Conservation (phyloP, 495 filamentous ascomycete species). For the Copromyces sp. region DNA sequence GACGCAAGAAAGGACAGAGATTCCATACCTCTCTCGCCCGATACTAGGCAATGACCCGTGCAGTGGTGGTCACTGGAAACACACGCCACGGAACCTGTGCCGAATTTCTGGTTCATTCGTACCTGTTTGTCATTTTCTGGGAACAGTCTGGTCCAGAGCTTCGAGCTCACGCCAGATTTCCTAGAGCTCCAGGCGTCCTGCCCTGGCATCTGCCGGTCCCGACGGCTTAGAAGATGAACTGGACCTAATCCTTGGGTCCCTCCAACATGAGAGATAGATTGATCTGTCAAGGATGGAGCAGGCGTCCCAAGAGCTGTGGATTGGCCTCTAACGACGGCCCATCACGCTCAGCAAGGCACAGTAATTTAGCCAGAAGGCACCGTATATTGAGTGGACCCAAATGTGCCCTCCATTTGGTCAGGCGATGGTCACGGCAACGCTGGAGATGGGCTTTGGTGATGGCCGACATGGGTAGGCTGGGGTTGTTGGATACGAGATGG, state of each 20-base stretch:
- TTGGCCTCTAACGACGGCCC: conserved; percentile 9
- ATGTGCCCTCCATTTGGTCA: not conserved
- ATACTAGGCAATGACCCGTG: not conserved
- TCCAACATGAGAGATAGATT: not conserved
- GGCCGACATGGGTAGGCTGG: not conserved
- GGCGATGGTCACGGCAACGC: not conserved
- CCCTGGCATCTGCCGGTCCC: not conserved
- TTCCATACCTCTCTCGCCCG: not conserved
- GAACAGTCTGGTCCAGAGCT: not conserved
- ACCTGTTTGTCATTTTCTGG: not conserved
- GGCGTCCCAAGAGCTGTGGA: not conserved
- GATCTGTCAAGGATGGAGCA: not conserved
- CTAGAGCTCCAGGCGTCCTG: not conserved
- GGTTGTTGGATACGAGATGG: not conserved
- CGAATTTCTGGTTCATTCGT: not conserved
- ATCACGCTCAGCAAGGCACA: conserved; percentile 14
- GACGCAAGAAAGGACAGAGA: not conserved
- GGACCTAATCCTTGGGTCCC: not conserved
- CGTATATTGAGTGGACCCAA: conserved; percentile 14
- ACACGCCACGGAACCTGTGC: not conserved
- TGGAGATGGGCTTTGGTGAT: not conserved
- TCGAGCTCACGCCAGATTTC: not conserved
- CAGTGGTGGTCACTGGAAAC: not conserved
- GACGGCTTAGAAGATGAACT: not conserved
- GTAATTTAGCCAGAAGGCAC: conserved; percentile 25